These are phyloP conservation scores for Isabelozyma gotoi DNA, from an alignment of 805 yeast species.

Conservation along the genomic window DNA sequence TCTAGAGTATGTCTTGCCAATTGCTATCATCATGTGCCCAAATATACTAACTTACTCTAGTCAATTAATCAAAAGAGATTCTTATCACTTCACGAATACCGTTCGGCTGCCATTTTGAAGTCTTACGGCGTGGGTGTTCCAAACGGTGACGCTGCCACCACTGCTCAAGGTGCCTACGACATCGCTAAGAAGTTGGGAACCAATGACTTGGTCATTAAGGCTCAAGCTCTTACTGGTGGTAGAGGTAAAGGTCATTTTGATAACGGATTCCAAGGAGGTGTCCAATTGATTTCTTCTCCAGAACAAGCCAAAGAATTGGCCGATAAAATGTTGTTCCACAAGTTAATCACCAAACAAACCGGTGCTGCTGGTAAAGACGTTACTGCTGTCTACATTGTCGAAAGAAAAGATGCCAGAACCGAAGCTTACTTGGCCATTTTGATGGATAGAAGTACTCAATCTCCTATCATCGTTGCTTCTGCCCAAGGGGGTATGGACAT, in stretches of 20 bases:
- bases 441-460: constrained; percentile 89
- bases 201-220: constrained; percentile 89
- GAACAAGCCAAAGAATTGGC: constrained; percentile 87
- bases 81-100: constrained; percentile 92
- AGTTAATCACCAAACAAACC: constrained; percentile 95
- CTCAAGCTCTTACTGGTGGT: constrained; percentile 99
- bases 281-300: constrained; percentile 80
- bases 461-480: constrained; percentile 92
- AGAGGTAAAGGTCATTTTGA: constrained; percentile 99
- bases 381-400: constrained; percentile 93
- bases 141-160: constrained; percentile 84
- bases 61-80: constrained; percentile 53
- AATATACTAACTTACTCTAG: constrained; percentile 21
- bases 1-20: constrained; percentile 37
- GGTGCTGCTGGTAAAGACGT: constrained; percentile 97
- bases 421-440: constrained; percentile 95
- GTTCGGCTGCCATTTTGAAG: constrained; percentile 85
- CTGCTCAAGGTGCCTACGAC: constrained; percentile 83
- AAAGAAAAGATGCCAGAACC: constrained; percentile 88
- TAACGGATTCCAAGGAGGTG: constrained; percentile 95
- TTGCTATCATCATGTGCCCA: no score
- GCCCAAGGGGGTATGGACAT: constrained; percentile 99
- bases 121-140: constrained; percentile 90
- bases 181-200: constrained; percentile 75
- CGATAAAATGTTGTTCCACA: constrained; percentile 85